Evolutionary conservation across 2,329 filamentous ascomycete genomes (phyloP).

Genomic region (Thelonectria blattea): DNA sequence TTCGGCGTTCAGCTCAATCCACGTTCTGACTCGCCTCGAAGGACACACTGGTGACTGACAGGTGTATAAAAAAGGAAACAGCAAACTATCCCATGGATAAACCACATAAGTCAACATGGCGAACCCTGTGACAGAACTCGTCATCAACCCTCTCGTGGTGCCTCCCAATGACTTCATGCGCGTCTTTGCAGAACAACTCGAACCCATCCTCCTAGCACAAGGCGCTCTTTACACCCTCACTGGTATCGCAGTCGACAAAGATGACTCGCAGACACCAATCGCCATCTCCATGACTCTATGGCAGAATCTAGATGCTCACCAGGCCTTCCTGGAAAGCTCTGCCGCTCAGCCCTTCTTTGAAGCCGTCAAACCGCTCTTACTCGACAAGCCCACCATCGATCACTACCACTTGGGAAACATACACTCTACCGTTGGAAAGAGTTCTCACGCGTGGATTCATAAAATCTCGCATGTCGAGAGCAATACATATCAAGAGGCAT

Average conservation of each 20-base stretch:
- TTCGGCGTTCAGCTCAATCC: too few relatives aligned
- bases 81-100: too few relatives aligned
- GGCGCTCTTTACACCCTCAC: background rate
- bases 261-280: background rate
- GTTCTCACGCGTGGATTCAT: background rate
- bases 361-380: background rate
- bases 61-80: too few relatives aligned
- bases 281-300: conserved; percentile 4
- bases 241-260: background rate
- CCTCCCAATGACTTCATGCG: conserved; percentile 1
- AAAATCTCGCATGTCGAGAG: background rate
- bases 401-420: background rate
- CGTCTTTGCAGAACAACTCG: background rate
- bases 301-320: conserved; percentile 7
- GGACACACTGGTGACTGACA: too few relatives aligned
- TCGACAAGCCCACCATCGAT: background rate
- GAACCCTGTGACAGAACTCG: background rate
- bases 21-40: too few relatives aligned
- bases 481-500: background rate
- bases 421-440: background rate
- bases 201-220: conserved; percentile 4
- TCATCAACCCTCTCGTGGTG: conserved; percentile 1
- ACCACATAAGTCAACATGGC: background rate
- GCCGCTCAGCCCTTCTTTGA: conserved; percentile 7
- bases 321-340: conserved; percentile 4